A percentile compares a stretch with the other conserved stretches of the same genome.
phyloP scores from a whole-genome alignment of 345 rosid species.

The Brassica carinata region DNA sequence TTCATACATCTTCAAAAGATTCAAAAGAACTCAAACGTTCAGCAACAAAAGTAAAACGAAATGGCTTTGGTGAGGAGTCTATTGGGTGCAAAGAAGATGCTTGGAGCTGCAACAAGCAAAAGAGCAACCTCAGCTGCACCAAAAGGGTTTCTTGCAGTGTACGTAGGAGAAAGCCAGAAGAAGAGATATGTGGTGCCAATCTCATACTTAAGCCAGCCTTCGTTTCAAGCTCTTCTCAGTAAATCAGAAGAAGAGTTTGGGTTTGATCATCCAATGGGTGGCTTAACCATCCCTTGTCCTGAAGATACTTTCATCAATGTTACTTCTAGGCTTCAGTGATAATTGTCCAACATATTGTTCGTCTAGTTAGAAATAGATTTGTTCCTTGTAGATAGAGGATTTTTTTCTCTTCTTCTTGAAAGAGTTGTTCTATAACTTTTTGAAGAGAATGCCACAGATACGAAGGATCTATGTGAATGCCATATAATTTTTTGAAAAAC shows the following conservation, averaged over 20 bases:
- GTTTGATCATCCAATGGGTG: background rate
- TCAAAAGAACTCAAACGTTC: background rate
- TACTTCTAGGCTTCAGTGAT: background rate
- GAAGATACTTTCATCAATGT: background rate
- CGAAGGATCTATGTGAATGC: no score
- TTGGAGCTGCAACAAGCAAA: background rate
- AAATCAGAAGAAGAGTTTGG: background rate
- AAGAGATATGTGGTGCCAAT: background rate
- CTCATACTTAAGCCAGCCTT: background rate
- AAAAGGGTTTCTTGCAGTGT: background rate
- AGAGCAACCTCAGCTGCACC: background rate
- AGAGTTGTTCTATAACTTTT: background rate
- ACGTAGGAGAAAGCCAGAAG: background rate
- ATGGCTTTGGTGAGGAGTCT: background rate
- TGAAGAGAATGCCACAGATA: background rate
- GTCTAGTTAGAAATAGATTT: background rate
- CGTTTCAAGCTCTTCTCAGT: background rate
- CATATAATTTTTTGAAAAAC: background rate
- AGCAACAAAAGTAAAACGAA: background rate
- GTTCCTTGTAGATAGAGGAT: background rate
- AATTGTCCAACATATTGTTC: background rate
- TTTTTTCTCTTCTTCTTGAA: constrained; percentile 13
- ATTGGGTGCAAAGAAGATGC: background rate
- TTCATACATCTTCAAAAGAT: background rate
- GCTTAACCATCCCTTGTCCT: background rate